phyloP scores from a whole-genome alignment of 768 basidiomycete species.

The Amylocystis lapponica region DNA sequence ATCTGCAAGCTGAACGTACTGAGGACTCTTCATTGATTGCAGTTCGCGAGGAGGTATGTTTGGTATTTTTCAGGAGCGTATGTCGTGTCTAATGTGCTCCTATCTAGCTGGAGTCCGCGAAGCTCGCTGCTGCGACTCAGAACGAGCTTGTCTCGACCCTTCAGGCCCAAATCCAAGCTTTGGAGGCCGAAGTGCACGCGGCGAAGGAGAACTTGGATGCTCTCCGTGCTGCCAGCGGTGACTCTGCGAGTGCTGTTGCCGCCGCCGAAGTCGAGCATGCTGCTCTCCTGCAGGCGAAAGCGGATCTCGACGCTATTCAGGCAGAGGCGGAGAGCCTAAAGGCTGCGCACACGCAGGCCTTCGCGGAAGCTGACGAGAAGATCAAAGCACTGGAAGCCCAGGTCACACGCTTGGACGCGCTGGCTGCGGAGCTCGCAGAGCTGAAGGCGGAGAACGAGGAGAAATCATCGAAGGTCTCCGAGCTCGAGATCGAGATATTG shows the following conservation, averaged over 20 bases:
- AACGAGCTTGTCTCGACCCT: conserved; percentile 42
- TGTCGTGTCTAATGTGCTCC: neutral
- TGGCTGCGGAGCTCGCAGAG: conserved; percentile 43
- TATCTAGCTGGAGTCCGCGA: conserved; percentile 47
- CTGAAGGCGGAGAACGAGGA: conserved; percentile 69
- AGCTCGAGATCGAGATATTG: conserved; percentile 76
- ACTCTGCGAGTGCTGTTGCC: conserved; percentile 38
- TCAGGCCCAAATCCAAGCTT: conserved; percentile 40
- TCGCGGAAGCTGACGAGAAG: conserved; percentile 42
- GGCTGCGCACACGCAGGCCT: conserved; percentile 40
- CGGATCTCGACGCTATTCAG: conserved; percentile 50
- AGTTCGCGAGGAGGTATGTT: conserved; percentile 47
- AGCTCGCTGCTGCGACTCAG: conserved; percentile 35
- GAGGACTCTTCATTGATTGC: conserved; percentile 33
- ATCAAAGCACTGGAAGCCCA: conserved; percentile 43
- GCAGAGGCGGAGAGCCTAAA: conserved; percentile 48
- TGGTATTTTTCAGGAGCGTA: neutral
- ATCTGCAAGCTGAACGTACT: conserved; percentile 24
- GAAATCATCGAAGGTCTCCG: conserved; percentile 62
- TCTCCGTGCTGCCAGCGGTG: conserved; percentile 41
- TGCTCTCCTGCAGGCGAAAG: conserved; percentile 57
- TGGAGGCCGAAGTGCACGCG: conserved; percentile 45
- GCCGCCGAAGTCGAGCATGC: conserved; percentile 60
- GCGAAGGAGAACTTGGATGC: conserved; percentile 49
- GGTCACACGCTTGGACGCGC: conserved; percentile 33